These are phyloP conservation scores for Sisymbrium altissimum DNA, from an alignment of 345 rosid species.

Conservation along the genomic window DNA sequence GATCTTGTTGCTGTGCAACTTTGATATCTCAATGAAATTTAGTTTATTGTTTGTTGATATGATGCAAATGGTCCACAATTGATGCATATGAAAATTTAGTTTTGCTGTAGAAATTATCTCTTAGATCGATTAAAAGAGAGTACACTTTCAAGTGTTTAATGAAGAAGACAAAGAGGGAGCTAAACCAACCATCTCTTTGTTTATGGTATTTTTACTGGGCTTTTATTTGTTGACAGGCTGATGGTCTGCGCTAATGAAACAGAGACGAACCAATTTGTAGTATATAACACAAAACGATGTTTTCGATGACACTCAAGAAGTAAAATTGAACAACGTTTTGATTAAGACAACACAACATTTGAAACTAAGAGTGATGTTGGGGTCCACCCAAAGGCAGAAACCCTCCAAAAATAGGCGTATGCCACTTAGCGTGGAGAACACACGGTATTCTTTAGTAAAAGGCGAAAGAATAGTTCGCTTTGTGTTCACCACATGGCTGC, in stretches of 20 bases:
- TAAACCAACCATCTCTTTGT: too few species aligned
- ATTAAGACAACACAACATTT: not conserved
- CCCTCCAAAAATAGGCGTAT: slow-evolving; percentile 39
- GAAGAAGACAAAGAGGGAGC: not conserved
- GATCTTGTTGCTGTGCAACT: not conserved
- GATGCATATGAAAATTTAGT: not conserved
- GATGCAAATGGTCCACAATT: not conserved
- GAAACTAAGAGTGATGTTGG: not conserved
- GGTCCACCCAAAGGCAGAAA: not conserved
- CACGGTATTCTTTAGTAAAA: slow-evolving; percentile 40
- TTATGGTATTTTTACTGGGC: too few species aligned
- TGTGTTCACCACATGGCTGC: slow-evolving; percentile 32
- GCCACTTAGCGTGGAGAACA: slow-evolving; percentile 28
- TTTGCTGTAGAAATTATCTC: not conserved
- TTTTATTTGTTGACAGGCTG: too few species aligned
- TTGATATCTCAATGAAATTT: not conserved
- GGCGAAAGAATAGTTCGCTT: slow-evolving; percentile 40
- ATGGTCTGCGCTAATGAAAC: too few species aligned
- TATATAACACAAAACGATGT: too few species aligned
- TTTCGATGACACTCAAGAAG: too few species aligned
- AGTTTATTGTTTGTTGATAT: not conserved
- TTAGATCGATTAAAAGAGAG: not conserved
- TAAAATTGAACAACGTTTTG: too few species aligned
- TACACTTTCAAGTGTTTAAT: not conserved
- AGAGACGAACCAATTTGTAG: too few species aligned